These are phyloP conservation scores for Exophiala phaeomuriformis DNA, from an alignment of 2,329 filamentous ascomycete genomes.

Conservation along the genomic window DNA sequence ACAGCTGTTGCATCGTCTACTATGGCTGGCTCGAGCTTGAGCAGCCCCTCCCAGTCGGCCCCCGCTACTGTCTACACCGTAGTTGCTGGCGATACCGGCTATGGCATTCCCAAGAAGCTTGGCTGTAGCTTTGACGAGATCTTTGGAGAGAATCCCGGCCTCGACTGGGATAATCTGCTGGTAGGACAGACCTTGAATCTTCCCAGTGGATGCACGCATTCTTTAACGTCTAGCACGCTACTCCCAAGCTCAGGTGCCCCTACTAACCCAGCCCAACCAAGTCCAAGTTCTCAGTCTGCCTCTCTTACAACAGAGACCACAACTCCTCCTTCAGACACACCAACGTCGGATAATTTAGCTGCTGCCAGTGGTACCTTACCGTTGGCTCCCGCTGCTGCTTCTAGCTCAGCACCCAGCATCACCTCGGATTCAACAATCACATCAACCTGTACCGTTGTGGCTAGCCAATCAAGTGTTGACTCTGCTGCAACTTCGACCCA, in stretches of 20 bases:
- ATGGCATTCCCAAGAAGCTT: conserved; percentile 14
- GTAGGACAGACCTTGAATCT: conserved; percentile 19
- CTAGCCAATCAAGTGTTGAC: background rate
- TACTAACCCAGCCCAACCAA: background rate
- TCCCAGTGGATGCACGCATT: conserved; percentile 4
- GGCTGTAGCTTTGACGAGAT: conserved; percentile 19
- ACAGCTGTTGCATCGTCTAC: background rate
- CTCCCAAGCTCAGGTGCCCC: background rate
- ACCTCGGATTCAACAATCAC: background rate
- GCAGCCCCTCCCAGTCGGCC: background rate
- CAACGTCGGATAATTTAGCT: background rate
- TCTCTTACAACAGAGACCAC: background rate
- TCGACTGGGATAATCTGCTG: conserved; percentile 20
- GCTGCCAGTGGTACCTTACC: background rate
- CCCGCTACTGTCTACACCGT: conserved; percentile 10
- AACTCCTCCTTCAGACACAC: background rate
- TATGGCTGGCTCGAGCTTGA: background rate
- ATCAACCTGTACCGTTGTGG: background rate
- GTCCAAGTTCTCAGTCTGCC: background rate
- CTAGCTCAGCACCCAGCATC: background rate
- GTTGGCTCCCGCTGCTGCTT: background rate
- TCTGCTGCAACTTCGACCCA: background rate
- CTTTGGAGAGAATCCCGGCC: conserved; percentile 15
- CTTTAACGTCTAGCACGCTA: background rate
- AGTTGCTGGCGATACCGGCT: conserved; percentile 16